Base-by-base conservation (phyloP, 2,329 filamentous ascomycete genomes). In the Fusarium udum region DNA sequence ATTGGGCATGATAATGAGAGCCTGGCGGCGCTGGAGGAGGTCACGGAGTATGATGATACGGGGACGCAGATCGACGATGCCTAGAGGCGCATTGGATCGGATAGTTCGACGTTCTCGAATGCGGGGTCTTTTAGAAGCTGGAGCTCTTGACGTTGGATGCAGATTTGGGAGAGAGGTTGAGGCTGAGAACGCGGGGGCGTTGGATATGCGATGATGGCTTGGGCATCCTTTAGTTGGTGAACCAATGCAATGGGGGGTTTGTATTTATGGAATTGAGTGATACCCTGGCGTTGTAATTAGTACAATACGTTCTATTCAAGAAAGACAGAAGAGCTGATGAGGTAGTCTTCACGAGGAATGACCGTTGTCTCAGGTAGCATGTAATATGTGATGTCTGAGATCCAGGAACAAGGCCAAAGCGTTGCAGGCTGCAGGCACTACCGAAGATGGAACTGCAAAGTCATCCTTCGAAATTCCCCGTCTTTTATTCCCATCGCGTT, bases 11-110 rank as follows among this genome's bases (percentile, higher is more conserved):
- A 77, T 5, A 74, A 74, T 11, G 77, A 79, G 56, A 78, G 74
- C 22, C 57, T 75, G 4, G 56, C 66, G 9, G 78, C 74, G 7
- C 31, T 78, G 3, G 78, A 81, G 22, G 80, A 79, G 32, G 77
- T 77, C 0, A 71, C 53, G 14, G 78, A 76, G 18, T 78, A 78
- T 64, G 78, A 82, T 31, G 79, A 80, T 18, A 56, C 77, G 20
- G 79, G 78, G 6, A 73, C 68, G 9, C 71, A 76, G n/a, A 69
- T 80, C 57, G 80, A 81, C 49, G 79, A 82, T 73, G 61, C 71
- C 31, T 81, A 78, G 71, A 59, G 45, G 58, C 53, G 72, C 58
- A 66, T 75, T 31, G 64, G 36, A 31, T 61, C 37, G 39, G 37
- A 40, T 18, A 39, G 40, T 65, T 69, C 43, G 8, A 32, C 39